Conservation (phyloP, 495 filamentous ascomycete species). For the Podospora pseudocomata region DNA sequence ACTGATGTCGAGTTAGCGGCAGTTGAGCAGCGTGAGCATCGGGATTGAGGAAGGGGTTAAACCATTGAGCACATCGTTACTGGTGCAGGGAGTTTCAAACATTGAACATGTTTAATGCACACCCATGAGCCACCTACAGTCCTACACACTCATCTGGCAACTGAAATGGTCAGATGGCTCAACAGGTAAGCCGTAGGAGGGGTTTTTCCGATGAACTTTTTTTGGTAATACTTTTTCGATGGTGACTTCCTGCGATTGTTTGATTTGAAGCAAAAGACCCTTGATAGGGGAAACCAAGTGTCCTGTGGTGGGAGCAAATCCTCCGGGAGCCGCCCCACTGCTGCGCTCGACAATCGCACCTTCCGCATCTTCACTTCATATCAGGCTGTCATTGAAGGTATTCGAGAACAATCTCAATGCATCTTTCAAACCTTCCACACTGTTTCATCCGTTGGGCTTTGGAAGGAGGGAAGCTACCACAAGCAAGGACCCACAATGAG, state of each 20-base stretch:
- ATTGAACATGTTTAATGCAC: too few species aligned
- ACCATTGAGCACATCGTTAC: too few species aligned
- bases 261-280: too few species aligned
- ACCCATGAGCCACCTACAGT: too few species aligned
- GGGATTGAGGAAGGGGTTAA: conserved; percentile 1
- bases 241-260: too few species aligned
- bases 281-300: too few species aligned
- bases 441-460: background rate
- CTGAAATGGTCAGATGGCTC: background rate
- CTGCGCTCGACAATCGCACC: background rate
- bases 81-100: too few species aligned
- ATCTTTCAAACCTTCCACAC: background rate
- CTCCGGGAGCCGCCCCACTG: background rate
- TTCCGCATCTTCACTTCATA: background rate
- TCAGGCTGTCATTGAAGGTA: background rate
- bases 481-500: background rate
- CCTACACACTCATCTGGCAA: background rate
- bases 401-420: background rate
- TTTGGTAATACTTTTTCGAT: too few species aligned
- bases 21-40: conserved; percentile 32
- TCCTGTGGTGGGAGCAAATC: background rate
- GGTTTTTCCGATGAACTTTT: too few species aligned
- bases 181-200: too few species aligned
- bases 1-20: conserved; percentile 45
- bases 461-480: background rate